A percentile compares a stretch with the other conserved stretches of the same genome.
These are phyloP conservation scores for Apiotrichum brassicae DNA, from an alignment of 1,284 basidiomycete genomes.

Conservation along the genomic window DNA sequence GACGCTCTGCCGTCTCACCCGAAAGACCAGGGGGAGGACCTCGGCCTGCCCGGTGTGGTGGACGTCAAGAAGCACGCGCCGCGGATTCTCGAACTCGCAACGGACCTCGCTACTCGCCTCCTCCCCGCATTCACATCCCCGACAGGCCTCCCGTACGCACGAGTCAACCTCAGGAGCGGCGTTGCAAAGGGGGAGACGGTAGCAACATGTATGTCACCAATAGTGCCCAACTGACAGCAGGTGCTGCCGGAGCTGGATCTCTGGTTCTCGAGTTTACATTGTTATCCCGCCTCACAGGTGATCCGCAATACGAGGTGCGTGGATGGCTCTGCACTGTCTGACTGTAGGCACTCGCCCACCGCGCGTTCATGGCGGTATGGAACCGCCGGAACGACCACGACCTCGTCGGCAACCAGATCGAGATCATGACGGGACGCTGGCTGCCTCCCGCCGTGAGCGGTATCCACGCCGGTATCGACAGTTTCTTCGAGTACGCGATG, in stretches of 20 bases:
- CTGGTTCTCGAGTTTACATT: slow-evolving; percentile 88
- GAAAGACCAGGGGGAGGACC: slow-evolving; percentile 12
- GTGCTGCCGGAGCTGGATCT: slow-evolving; percentile 85
- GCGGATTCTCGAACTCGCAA: slow-evolving; percentile 64
- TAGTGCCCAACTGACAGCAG: slow-evolving; percentile 69
- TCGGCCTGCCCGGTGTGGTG: slow-evolving; percentile 17
- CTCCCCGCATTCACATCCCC: slow-evolving; percentile 81
- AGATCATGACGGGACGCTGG: slow-evolving; percentile 53
- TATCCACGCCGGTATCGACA: slow-evolving; percentile 87
- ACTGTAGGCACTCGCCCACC: slow-evolving; percentile 41
- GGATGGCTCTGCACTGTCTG: no score
- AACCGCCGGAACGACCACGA: slow-evolving; percentile 74
- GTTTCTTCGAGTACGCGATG: slow-evolving; percentile 78
- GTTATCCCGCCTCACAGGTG: slow-evolving; percentile 77
- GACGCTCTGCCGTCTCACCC: slow-evolving; percentile 47
- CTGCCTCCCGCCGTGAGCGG: slow-evolving; percentile 63
- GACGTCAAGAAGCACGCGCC: slow-evolving; percentile 66
- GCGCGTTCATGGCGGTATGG: slow-evolving; percentile 88
- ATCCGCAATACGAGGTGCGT: slow-evolving; percentile 75
- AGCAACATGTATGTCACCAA: slow-evolving; percentile 38
- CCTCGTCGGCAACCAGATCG: slow-evolving; percentile 81
- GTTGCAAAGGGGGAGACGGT: slow-evolving; percentile 35
- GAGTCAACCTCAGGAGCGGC: slow-evolving; percentile 53
- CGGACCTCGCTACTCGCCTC: slow-evolving; percentile 74
- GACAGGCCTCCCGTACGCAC: slow-evolving; percentile 81